These are phyloP conservation scores for Venturia pyrina DNA, from an alignment of 2,329 filamentous ascomycete species.

Conservation along the genomic window DNA sequence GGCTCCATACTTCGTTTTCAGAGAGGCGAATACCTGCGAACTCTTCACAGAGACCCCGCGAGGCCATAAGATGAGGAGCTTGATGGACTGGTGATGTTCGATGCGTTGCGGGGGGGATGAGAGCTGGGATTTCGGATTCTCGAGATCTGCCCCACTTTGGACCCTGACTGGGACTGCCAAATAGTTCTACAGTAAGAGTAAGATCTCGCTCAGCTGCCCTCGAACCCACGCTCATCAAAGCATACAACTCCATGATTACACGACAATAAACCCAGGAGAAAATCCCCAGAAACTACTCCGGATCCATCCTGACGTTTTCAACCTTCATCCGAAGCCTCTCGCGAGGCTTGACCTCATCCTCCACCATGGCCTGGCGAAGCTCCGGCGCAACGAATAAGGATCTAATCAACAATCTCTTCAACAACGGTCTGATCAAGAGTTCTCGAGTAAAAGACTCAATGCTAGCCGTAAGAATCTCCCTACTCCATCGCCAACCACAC, in stretches of 20 bases:
- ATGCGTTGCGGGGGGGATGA: not conserved
- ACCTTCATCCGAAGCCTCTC: constrained; percentile 5
- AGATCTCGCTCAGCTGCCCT: not conserved
- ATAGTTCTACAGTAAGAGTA: not conserved
- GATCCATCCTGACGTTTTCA: not conserved
- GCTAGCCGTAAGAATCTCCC: constrained; percentile 33
- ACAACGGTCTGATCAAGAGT: constrained; percentile 62
- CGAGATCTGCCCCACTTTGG: not conserved
- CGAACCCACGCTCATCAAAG: not conserved
- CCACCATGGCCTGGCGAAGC: constrained; percentile 80
- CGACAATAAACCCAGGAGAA: not conserved
- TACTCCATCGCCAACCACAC: not conserved
- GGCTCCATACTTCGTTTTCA: not conserved
- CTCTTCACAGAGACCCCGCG: too few relatives aligned
- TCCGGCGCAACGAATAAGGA: constrained; percentile 64
- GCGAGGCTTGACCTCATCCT: not conserved
- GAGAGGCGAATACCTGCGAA: not conserved
- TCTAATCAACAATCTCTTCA: constrained; percentile 68
- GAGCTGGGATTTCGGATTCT: not conserved
- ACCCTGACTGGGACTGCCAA: not conserved
- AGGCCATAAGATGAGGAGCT: too few relatives aligned
- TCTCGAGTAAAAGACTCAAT: constrained; percentile 70
- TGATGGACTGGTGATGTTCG: not conserved
- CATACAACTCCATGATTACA: not conserved
- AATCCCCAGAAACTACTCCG: not conserved